Conservation (phyloP, 257 asterid species). For the Rubia yunnanensis region DNA sequence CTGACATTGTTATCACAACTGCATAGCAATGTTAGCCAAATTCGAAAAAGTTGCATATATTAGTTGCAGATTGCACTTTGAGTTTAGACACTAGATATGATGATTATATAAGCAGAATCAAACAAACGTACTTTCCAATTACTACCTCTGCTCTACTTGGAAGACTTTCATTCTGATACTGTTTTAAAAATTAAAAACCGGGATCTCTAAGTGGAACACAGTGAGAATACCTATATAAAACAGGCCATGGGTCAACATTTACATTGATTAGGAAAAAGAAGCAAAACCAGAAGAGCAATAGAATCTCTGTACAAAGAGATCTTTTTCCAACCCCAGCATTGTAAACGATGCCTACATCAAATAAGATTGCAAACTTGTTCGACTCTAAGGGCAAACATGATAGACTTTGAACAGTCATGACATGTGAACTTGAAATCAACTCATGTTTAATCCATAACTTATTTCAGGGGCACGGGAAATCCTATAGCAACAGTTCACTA, state of each 20-base stretch:
- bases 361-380: not conserved
- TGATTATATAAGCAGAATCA: not conserved
- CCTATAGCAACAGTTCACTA: not conserved
- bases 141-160: not conserved
- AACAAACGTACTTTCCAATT: not conserved
- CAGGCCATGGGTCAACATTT: not conserved
- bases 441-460: not conserved
- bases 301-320: not conserved
- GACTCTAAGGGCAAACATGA: not conserved
- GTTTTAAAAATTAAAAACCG: not conserved
- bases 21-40: not conserved
- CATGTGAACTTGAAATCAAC: not conserved
- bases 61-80: not conserved
- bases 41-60: not conserved
- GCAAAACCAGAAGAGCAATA: not conserved
- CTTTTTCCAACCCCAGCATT: not conserved
- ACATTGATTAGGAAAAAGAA: slow-evolving; percentile 1
- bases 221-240: not conserved
- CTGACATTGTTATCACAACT: not conserved
- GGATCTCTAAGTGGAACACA: not conserved
- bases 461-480: not conserved
- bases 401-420: not conserved
- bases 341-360: not conserved
- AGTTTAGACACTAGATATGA: not conserved
- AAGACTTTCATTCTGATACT: not conserved